Evolutionary conservation across 768 basidiomycete species (phyloP).

Genomic region (Gyrodon lividus): DNA sequence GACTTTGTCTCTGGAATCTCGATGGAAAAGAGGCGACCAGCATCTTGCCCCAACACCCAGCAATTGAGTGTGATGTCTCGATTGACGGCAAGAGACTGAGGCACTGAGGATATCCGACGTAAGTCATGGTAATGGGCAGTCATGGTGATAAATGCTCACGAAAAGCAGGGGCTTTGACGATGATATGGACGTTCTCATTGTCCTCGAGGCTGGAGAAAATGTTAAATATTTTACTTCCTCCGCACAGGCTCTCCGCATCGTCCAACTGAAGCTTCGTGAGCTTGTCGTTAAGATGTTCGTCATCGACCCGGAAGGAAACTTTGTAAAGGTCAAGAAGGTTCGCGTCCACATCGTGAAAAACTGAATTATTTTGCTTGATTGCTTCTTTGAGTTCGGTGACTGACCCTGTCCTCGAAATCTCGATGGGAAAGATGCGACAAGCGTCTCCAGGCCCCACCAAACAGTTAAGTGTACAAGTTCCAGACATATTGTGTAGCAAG

Average conservation of each 20-base stretch:
- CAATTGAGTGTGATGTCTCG: no score
- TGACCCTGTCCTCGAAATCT: background rate
- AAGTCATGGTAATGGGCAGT: no score
- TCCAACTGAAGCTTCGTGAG: no score
- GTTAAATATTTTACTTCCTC: no score
- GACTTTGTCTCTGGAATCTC: constrained; percentile 2
- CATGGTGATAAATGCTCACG: no score
- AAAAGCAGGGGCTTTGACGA: no score
- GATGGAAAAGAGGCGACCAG: background rate
- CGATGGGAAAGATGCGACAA: background rate
- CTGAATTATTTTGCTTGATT: background rate
- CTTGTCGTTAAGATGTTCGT: no score
- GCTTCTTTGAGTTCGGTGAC: background rate
- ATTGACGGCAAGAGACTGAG: no score
- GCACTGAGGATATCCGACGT: no score
- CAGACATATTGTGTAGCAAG: background rate
- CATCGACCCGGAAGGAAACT: no score
- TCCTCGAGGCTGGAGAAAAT: no score
- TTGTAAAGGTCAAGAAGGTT: background rate
- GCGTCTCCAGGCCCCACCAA: background rate
- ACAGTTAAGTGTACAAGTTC: background rate
- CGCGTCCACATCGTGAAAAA: background rate
- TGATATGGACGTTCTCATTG: no score
- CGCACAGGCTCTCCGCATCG: background rate
- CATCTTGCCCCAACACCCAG: background rate